Percentiles rank a stretch among this genome's conserved stretches.
phyloP scores from a whole-genome alignment of 176 grass and related monocot species.

The Juncus effusus region DNA sequence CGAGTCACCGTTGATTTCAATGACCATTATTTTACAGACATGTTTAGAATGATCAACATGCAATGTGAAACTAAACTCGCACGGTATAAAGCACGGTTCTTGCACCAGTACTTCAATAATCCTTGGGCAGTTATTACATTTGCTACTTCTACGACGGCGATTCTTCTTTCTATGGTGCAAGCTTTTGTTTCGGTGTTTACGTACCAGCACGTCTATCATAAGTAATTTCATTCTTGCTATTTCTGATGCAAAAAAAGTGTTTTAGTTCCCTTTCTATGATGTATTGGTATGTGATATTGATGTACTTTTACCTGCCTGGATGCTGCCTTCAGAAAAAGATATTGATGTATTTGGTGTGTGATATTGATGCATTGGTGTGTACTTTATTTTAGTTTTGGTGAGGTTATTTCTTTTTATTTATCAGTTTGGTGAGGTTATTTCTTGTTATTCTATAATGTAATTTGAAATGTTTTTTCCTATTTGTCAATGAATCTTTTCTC shows the following conservation, averaged over 20 bases:
- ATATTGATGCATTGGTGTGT: too few relatives aligned
- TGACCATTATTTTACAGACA: constrained; percentile 9
- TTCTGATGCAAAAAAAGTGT: neutral
- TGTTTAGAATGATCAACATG: neutral
- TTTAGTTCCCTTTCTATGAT: too few relatives aligned
- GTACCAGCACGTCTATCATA: neutral
- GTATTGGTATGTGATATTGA: too few relatives aligned
- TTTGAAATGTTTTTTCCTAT: too few relatives aligned
- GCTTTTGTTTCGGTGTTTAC: constrained; percentile 18
- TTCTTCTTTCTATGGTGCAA: constrained; percentile 10
- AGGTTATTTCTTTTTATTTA: too few relatives aligned
- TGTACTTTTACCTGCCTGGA: too few relatives aligned
- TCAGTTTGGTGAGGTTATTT: too few relatives aligned
- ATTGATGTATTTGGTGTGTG: too few relatives aligned
- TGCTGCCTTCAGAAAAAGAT: too few relatives aligned
- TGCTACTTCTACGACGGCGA: neutral
- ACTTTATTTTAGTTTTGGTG: too few relatives aligned
- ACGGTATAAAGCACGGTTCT: neutral
- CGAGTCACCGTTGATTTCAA: neutral
- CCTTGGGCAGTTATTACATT: constrained; percentile 19
- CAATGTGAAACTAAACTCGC: neutral
- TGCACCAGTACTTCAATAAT: constrained; percentile 17
- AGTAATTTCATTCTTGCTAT: neutral
- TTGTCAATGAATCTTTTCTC: too few relatives aligned
- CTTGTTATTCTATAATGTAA: too few relatives aligned